phyloP scores from a whole-genome alignment of 176 grass and related monocot species.

The Aegilops bicornis region DNA sequence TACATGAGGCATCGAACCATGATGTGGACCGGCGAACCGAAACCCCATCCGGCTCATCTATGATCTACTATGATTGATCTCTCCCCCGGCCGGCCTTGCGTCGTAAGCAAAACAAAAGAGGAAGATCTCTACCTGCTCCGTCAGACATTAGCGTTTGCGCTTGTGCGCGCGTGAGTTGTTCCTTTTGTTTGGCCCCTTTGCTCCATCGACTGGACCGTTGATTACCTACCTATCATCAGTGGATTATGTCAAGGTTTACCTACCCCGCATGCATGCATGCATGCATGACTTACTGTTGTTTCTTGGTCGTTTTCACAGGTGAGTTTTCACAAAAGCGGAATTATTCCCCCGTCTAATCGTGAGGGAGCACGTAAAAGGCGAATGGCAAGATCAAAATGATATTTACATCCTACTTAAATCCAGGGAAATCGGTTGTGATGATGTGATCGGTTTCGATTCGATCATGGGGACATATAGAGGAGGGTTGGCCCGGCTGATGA shows the following conservation, averaged over 20 bases:
- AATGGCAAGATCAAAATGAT: neutral
- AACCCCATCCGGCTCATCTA: neutral
- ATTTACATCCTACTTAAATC: neutral
- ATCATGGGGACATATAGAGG: neutral
- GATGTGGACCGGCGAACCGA: slow-evolving; percentile 30
- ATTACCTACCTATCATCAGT: too few relatives aligned
- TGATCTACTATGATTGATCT: neutral
- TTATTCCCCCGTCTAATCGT: too few relatives aligned
- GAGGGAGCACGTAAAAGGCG: neutral
- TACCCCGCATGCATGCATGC: neutral
- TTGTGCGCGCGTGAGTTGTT: neutral
- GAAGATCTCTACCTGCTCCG: neutral
- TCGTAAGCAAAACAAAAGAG: neutral
- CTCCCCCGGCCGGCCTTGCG: neutral
- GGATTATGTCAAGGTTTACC: too few relatives aligned
- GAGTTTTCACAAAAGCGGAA: too few relatives aligned
- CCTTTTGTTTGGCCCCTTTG: too few relatives aligned
- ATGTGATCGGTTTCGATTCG: neutral
- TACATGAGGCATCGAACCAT: neutral
- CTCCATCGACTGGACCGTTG: too few relatives aligned
- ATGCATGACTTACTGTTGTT: neutral
- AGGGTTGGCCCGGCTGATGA: neutral
- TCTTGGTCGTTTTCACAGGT: neutral
- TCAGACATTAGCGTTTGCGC: neutral
- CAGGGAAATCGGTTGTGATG: neutral